Evolutionary conservation across 2,329 filamentous ascomycete genomes (phyloP), one percentile per base, ranked within the genome.

Genomic region (Aspergillus ruber): DNA sequence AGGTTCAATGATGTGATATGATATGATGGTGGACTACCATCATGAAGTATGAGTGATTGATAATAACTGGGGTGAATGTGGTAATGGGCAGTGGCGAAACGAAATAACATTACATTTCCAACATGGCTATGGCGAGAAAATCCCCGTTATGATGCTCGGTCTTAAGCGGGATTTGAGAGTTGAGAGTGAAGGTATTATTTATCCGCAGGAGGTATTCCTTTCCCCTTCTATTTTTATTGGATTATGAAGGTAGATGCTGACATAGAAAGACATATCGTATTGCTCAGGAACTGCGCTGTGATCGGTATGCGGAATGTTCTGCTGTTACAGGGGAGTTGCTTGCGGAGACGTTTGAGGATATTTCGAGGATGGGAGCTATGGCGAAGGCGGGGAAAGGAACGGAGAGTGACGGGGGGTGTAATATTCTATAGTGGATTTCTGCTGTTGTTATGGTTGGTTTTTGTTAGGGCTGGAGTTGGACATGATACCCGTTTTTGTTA

Each of bases 261-360:
- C 18, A 6, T 39, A 57, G 53, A 60, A 56, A 72, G 74, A 79
- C 53, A 66, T 80, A 75, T 69, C 76, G 58, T 63, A 80, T 79
- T 6, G 80, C 81, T 13, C 79, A 81, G 55, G 76, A 80, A 55
- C 76, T 83, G 66, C 69, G 79, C 20, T 80, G 76, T 60, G 81
- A 84, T 68, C 69, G 73, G 32, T 84, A 84, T 63, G 81, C 79
- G 3, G 81, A 84, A 58, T 84, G 81, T 54, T 82, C 78, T 51
- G 80, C 81, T 36, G 33, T 78, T 35, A 83, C 80, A 5, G 80
- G 81, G 3, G 77, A 83, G 64, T 64, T 84, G 35, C 77, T 81
- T 53, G 67, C 68, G 27, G 75, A 83, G 61, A 78, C 80, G 0
- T 73, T 83, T 49, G 80, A 84, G 57, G 81, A 84, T 60, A 70